phyloP scores from a whole-genome alignment of 208 protist species.

The Acanthamoeba castellanii region DNA sequence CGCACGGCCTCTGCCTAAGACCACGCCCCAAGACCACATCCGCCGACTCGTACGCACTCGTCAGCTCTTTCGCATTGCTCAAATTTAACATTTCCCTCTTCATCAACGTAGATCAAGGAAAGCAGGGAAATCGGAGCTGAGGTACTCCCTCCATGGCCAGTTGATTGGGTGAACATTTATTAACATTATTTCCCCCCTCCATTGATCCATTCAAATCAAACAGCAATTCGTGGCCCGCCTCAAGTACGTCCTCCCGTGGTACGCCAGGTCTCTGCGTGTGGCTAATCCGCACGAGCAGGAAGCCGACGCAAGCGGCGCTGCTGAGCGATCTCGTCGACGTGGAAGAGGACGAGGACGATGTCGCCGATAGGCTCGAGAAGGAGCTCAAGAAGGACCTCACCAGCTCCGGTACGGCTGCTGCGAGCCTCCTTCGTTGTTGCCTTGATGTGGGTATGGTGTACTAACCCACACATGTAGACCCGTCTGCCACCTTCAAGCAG shows the following conservation, averaged over 20 bases:
- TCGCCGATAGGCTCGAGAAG: background rate
- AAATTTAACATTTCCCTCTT: background rate
- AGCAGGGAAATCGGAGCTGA: background rate
- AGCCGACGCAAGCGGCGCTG: background rate
- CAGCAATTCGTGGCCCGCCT: slow-evolving; percentile 7
- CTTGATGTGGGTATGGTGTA: too few relatives aligned
- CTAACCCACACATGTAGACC: background rate
- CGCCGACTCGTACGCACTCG: background rate
- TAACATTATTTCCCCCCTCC: background rate
- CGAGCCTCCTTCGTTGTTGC: background rate
- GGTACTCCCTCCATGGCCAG: background rate
- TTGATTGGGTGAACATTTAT: background rate
- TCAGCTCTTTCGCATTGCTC: background rate
- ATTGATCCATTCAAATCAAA: background rate
- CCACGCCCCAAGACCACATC: background rate
- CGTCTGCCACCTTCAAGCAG: background rate
- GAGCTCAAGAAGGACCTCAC: slow-evolving; percentile 13
- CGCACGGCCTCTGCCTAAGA: background rate
- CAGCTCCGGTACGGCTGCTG: background rate
- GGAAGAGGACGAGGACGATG: background rate
- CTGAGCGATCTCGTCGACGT: background rate
- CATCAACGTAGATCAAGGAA: background rate
- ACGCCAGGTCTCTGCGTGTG: background rate
- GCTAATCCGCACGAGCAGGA: background rate
- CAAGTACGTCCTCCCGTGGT: background rate